Conservation (phyloP, 169 alveolate species). For the Plasmodium inui region DNA sequence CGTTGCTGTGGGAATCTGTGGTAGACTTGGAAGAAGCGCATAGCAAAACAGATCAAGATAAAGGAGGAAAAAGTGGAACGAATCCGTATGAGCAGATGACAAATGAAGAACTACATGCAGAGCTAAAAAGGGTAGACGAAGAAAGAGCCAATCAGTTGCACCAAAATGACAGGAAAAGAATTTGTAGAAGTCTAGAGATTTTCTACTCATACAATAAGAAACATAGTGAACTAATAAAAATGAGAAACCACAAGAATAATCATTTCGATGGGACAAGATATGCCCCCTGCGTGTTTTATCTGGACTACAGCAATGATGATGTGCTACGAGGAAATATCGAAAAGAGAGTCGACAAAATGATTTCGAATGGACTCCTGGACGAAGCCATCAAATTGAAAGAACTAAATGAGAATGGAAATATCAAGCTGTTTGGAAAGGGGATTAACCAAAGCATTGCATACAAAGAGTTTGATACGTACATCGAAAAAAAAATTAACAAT, state of each 20-base stretch:
- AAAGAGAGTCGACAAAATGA: conserved; percentile 17
- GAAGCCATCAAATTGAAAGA: conserved; percentile 65
- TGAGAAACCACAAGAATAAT: conserved; percentile 63
- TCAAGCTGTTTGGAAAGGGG: neutral
- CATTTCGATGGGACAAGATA: conserved; percentile 55
- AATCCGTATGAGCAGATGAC: conserved; percentile 53
- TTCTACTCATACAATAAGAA: conserved; percentile 74
- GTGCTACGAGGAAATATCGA: conserved; percentile 72
- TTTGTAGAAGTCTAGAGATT: conserved; percentile 75
- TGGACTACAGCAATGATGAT: conserved; percentile 70
- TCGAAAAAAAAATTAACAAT: conserved; percentile 51
- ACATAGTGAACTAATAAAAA: conserved; percentile 81
- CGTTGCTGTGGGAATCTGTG: conserved; percentile 83
- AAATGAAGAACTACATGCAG: conserved; percentile 75
- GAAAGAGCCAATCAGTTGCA: conserved; percentile 83
- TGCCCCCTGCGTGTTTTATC: conserved; percentile 24
- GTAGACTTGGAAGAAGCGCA: conserved; percentile 33
- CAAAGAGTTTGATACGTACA: conserved; percentile 80
- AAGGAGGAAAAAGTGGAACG: neutral
- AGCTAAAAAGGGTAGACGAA: conserved; percentile 75
- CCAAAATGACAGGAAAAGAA: conserved; percentile 83
- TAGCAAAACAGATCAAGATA: neutral
- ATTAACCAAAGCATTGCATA: conserved; percentile 78
- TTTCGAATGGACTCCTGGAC: conserved; percentile 50
- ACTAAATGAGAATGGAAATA: conserved; percentile 73